Evolutionary conservation across 257 asterid species (phyloP).

Genomic region (Solanum clarkiae): DNA sequence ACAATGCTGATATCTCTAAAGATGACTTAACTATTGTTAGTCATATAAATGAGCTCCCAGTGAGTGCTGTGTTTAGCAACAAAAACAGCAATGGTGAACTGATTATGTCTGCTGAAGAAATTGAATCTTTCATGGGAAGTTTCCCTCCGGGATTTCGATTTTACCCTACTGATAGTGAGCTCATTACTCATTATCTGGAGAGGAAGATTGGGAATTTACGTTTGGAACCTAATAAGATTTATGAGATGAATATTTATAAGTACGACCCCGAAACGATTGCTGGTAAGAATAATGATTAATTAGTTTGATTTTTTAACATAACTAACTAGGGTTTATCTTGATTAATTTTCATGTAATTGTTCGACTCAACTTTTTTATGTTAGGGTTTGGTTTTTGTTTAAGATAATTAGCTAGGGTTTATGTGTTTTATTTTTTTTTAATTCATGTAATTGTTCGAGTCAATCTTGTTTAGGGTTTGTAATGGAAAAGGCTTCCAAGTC

Average conservation of each 20-base stretch:
- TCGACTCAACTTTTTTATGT: neutral
- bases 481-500: neutral
- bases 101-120: neutral
- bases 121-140: neutral
- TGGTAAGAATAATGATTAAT: neutral
- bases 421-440: neutral
- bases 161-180: constrained; percentile 13
- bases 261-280: constrained; percentile 2
- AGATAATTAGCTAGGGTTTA: neutral
- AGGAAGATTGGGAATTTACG: neutral
- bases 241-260: constrained; percentile 6
- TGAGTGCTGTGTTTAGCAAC: neutral
- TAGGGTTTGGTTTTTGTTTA: neutral
- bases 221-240: constrained; percentile 2
- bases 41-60: neutral
- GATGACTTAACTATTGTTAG: neutral
- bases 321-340: neutral
- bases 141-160: constrained; percentile 18
- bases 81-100: neutral
- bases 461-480: neutral
- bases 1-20: neutral
- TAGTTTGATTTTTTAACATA: neutral
- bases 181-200: constrained; percentile 1
- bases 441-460: neutral
- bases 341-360: neutral